These are phyloP conservation scores for Phytophthora sp. DNA, from an alignment of 352 stramenopile species.

Conservation along the genomic window DNA sequence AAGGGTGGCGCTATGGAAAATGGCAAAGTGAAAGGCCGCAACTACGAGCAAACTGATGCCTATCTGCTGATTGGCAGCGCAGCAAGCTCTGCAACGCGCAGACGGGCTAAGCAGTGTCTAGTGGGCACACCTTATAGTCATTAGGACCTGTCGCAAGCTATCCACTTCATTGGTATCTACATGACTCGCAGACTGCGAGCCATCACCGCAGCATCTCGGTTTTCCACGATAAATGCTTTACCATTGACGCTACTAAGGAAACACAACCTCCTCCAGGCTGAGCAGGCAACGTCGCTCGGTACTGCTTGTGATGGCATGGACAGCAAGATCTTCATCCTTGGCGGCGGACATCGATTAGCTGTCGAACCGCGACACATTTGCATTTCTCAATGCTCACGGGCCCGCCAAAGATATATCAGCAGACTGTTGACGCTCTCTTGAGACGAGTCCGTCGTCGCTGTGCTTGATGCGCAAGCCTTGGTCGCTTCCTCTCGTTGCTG, in stretches of 20 bases:
- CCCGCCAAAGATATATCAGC: background rate
- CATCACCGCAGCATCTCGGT: background rate
- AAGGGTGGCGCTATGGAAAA: too few species aligned
- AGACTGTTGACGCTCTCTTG: background rate
- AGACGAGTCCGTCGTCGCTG: background rate
- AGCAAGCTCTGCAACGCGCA: too few species aligned
- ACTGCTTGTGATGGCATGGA: too few species aligned
- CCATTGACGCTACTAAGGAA: background rate
- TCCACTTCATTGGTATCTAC: background rate
- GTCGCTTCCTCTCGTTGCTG: background rate
- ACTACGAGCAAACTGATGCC: too few species aligned
- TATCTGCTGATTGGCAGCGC: too few species aligned
- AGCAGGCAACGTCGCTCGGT: too few species aligned
- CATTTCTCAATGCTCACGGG: background rate
- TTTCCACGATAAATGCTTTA: background rate
- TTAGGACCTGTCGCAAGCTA: background rate
- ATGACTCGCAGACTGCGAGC: background rate
- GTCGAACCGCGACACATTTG: background rate
- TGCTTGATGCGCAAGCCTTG: conserved; percentile 1
- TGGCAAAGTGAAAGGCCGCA: too few species aligned
- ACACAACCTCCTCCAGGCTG: too few species aligned
- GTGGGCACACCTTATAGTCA: too few species aligned
- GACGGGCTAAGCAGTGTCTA: too few species aligned
- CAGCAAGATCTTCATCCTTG: too few species aligned
- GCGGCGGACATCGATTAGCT: background rate